Evolutionary conservation across 2,329 filamentous ascomycete genomes (phyloP), one percentile per base, ranked within the genome.

Genomic region (Sphaerulina musiva): DNA sequence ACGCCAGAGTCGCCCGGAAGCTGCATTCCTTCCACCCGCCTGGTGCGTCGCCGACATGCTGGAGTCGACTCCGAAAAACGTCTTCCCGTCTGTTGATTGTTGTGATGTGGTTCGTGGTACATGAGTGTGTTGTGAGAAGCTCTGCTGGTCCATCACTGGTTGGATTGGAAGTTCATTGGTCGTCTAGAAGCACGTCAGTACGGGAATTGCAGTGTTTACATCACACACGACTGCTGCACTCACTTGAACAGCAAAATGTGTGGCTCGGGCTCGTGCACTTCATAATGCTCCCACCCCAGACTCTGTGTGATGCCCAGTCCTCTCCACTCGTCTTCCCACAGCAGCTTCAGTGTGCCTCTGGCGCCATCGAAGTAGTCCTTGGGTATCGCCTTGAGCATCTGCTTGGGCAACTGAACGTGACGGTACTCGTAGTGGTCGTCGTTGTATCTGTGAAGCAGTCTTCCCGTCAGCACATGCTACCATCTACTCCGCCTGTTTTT

Each of bases 261-360:
- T 61, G 93, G 93, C 76, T 98, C 93, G 42, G 93, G 93, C 73
- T 97, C 93, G 72, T 98, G 93, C 51, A 98, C 93, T 73, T 98
- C 93, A 71, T 98, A 98, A 73, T 98, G 93, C 72, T 97, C 92
- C 93, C 93, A 98, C 54, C 93, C 93, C 67, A 98, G 78, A 77
- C 92, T 97, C 91, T 97, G 92, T 62, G 93, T 98, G 70, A 98
- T 98, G 48, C 93, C 93, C 68, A 98, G 80, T 36, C 87, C 90
- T 73, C 93, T 85, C 93, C 93, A 98, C 76, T 98, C 93, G 62
- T 97, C 92, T 73, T 98, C 93, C 91, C 92, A 96, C 58, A 98
- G 76, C 63, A 98, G 77, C 77, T 97, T 98, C 72, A 98, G 76
- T 5, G 92, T 97, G 58, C 93, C 93, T 73, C 95, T 89, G 49